Evolutionary conservation across 1,284 basidiomycete genomes (phyloP), one percentile per base, ranked within the genome.

Genomic region (Trichosporon sp.): DNA sequence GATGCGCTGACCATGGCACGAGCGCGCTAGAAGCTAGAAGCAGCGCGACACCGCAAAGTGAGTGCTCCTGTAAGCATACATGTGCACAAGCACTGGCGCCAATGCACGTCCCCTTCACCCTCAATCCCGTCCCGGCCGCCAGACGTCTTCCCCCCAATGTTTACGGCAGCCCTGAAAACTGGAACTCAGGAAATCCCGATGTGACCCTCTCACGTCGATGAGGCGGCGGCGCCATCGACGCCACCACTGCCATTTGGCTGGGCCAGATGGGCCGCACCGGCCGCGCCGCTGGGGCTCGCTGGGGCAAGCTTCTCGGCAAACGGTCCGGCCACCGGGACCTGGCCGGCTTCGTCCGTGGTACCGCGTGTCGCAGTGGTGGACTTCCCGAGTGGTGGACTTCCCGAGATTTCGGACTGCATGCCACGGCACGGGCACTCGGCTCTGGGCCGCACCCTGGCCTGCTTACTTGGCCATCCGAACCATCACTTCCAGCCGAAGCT

Each of bases 121-220:
- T 23, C 19, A 21, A 23, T 44, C 16, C 40, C 19, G 23, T 44
- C 40, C 40, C 40, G 40, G 40, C 16, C 40, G n/a, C n/a, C n/a
- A n/a, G n/a, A n/a, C n/a, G n/a, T n/a, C n/a, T n/a, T n/a, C n/a
- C 23, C 46, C 25, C 49, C 25, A 29, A n/a, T 29, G 16, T 27
- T 54, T 54, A 54, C 49, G 49, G 49, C 49, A 54, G 27, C 49
- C 49, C 49, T 54, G 49, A 54, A 54, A 54, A 54, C 49, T 54
- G 49, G 49, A 54, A 54, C 49, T 54, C 49, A 54, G 49, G 49
- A n/a, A 27, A 13, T 6, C 36, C n/a, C 13, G 19, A 19, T 21
- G 19, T 27, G 46, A 13, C 46, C 46, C 11, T 27, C 40, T 44
- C 40, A 11, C 32, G 5, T 5, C 32, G 11, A 11, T 11, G 32